These are phyloP conservation scores for Aspergillus sp. DNA, from an alignment of 2,329 filamentous ascomycete species.

Conservation along the genomic window DNA sequence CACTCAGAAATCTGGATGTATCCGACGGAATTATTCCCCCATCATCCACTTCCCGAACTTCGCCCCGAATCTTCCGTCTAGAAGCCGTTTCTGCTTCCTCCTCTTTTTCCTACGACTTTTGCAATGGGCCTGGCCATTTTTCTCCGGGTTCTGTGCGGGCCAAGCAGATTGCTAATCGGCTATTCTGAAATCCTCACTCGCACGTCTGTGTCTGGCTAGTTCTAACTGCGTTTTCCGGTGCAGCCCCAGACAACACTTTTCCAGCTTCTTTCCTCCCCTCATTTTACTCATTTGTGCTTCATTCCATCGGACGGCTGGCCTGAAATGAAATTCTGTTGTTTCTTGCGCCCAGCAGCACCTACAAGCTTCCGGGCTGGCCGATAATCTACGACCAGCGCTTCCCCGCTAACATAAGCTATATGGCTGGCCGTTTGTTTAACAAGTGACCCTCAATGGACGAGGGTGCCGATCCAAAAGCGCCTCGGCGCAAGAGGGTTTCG, in stretches of 20 bases:
- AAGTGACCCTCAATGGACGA: conserved; percentile 38
- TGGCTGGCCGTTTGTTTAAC: conserved; percentile 25
- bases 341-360: background rate
- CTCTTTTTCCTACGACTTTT: conserved; percentile 7
- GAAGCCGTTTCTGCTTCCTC: conserved; percentile 13
- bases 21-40: conserved; percentile 2
- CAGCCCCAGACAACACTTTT: background rate
- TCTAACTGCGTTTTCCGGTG: conserved; percentile 7
- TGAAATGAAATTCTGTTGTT: background rate
- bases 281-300: background rate
- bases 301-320: background rate
- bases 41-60: conserved; percentile 21
- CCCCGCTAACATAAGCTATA: conserved; percentile 12
- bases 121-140: conserved; percentile 19
- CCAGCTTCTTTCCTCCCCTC: background rate
- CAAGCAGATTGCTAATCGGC: conserved; percentile 3
- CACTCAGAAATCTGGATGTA: background rate
- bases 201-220: conserved; percentile 6
- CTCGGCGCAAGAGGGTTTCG: conserved; percentile 47
- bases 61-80: conserved; percentile 15
- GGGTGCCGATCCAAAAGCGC: conserved; percentile 36
- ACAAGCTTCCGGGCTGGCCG: background rate
- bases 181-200: background rate
- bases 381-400: conserved; percentile 3
- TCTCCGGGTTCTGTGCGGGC: conserved; percentile 8